Base-by-base conservation (phyloP, 2,329 filamentous ascomycete genomes). In the Calonectria ilicicola region DNA sequence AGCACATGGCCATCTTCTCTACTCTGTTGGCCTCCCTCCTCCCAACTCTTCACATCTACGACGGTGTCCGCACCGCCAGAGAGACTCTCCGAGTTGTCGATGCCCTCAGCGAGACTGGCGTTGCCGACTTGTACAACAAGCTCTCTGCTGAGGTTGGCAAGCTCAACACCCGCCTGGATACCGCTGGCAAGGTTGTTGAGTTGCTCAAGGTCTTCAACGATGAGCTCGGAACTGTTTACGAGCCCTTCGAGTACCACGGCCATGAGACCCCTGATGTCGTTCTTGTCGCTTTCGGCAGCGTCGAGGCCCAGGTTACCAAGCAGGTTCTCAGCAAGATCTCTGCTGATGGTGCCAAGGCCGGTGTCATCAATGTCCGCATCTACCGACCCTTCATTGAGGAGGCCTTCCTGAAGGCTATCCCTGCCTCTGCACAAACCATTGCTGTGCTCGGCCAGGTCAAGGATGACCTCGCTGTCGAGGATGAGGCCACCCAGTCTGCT, bases 381-480 rank as follows among this genome's bases (percentile, higher is more conserved):
- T 99, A 98, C 88, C 92, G 96, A 51, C 97, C 97, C 19, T 98
- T 99, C 81, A 91, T 97, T 38, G 97, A 99, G 86, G 95, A 98
- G 82, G 94, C 95, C 65, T 98, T 99, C 89, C 87, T 98, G 75
- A 92, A 93, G 77, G 90, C 91, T 14, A 90, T 99, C 32, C 95
- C 97, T 40, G 88, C 91, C 77, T 94, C 94, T 42, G 91, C 93
- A 58, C 91, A 91, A 84, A 93, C 90, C 74, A 89, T 99, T 76
- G 93, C 93, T 44, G 95, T 98, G 23, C 91, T 99, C 7, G 97
- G 97, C 67, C 97, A 99, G 83, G 96, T 99, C 76, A 85, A 89
- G 74, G 92, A 94, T 77, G 90, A 94, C 75, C 87, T 90, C 72
- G 91, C 92, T 71, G 94, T 97, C 8, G 87, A 91, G 47, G 96